Conservation (phyloP, 495 filamentous ascomycete genomes). For the Penicillium angulare region DNA sequence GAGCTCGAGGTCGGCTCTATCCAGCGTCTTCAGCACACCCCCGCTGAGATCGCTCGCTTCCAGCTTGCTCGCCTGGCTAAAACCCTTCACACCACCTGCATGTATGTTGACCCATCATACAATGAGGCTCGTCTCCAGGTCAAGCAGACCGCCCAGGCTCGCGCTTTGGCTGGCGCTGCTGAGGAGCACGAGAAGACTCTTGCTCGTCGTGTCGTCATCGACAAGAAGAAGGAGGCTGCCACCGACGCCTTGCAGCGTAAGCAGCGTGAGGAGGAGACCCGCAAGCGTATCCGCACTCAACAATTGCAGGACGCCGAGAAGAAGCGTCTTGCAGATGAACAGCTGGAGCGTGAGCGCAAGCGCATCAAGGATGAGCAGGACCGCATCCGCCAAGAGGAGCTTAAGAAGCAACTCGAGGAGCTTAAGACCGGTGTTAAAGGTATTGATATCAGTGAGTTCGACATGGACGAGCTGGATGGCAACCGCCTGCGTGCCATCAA, state of each 20-base stretch:
- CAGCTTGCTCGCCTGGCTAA: conserved; percentile 91
- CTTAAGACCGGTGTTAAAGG: conserved; percentile 83
- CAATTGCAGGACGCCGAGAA: conserved; percentile 85
- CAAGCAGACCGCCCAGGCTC: conserved; percentile 73
- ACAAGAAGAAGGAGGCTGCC: conserved; percentile 93
- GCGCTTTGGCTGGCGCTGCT: conserved; percentile 82
- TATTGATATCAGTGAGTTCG: conserved; percentile 72
- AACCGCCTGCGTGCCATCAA: conserved; percentile 90
- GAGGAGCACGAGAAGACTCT: conserved; percentile 89
- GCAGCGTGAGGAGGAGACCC: conserved; percentile 88
- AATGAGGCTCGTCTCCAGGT: conserved; percentile 74
- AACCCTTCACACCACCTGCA: conserved; percentile 86
- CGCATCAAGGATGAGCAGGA: conserved; percentile 87
- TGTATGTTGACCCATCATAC: conserved; percentile 89
- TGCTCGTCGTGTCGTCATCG: conserved; percentile 83
- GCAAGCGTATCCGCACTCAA: conserved; percentile 78
- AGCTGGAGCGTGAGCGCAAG: conserved; percentile 83
- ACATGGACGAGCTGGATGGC: conserved; percentile 82
- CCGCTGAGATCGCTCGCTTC: conserved; percentile 94
- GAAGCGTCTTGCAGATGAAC: conserved; percentile 83
- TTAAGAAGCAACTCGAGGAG: conserved; percentile 93
- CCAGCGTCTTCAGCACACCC: conserved; percentile 94
- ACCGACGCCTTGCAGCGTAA: conserved; percentile 78
- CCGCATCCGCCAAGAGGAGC: conserved; percentile 86
- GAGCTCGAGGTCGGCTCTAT: conserved; percentile 83